Conservation (phyloP, 305 asterid genomes). For the Solanum hybrid region DNA sequence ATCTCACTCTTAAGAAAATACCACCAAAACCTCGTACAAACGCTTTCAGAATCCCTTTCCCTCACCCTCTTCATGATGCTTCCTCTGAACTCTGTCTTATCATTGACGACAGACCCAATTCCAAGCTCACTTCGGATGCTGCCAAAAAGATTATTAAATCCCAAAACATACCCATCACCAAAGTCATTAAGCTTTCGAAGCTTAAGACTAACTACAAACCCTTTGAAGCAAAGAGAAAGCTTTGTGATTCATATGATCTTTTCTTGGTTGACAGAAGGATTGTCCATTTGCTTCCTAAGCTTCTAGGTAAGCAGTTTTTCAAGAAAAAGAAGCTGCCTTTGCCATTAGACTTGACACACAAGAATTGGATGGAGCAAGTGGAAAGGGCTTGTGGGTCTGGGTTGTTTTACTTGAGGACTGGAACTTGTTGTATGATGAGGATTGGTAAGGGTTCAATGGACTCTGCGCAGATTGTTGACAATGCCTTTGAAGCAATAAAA, state of each 20-base stretch:
- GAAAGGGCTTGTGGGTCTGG: slow-evolving; percentile 60
- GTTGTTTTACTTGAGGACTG: slow-evolving; percentile 49
- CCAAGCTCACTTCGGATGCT: slow-evolving; percentile 46
- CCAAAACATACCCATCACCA: slow-evolving; percentile 39
- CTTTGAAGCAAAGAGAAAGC: slow-evolving; percentile 63
- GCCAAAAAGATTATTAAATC: slow-evolving; percentile 55
- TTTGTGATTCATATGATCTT: slow-evolving; percentile 63
- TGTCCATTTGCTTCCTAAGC: slow-evolving; percentile 71
- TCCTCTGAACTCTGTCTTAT: slow-evolving; percentile 51
- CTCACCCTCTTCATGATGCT: slow-evolving; percentile 41
- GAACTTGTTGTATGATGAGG: slow-evolving; percentile 74
- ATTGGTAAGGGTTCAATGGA: slow-evolving; percentile 62
- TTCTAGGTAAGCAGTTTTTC: slow-evolving; percentile 64
- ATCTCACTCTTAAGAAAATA: slow-evolving; percentile 60
- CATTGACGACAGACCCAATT: slow-evolving; percentile 56
- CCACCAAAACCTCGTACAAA: slow-evolving; percentile 55
- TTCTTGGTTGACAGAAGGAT: slow-evolving; percentile 71
- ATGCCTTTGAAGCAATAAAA: slow-evolving; percentile 34
- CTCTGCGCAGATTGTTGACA: slow-evolving; percentile 46
- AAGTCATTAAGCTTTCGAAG: slow-evolving; percentile 57
- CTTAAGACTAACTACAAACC: slow-evolving; percentile 68
- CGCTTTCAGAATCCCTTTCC: slow-evolving; percentile 46
- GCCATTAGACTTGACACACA: slow-evolving; percentile 54
- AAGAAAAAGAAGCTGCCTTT: slow-evolving; percentile 79
- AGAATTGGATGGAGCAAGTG: slow-evolving; percentile 54